Evolutionary conservation across 2,329 filamentous ascomycete species (phyloP).

Genomic region (Colletotrichum sp.): DNA sequence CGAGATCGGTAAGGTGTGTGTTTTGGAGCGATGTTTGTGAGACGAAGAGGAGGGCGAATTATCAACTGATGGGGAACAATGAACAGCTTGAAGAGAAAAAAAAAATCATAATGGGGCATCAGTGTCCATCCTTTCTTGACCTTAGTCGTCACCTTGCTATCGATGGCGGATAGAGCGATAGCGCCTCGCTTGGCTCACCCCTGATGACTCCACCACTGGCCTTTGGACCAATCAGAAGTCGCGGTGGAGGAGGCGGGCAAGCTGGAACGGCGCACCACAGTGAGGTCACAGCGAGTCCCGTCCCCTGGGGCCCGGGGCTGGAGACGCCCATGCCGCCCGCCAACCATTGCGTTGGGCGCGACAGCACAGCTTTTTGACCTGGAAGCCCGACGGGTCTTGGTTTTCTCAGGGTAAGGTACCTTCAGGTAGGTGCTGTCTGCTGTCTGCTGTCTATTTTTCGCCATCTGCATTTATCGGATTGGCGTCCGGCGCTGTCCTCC

Average conservation of each 20-base stretch:
- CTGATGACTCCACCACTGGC: not conserved
- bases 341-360: conserved; percentile 1
- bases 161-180: conserved; percentile 23
- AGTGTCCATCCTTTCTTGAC: conserved; percentile 20
- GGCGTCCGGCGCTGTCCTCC: not conserved
- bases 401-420: not conserved
- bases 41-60: conserved; percentile 15
- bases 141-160: conserved; percentile 21
- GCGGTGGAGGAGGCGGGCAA: not conserved
- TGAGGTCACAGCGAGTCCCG: conserved; percentile 16
- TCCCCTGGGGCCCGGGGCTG: conserved; percentile 1
- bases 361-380: not conserved
- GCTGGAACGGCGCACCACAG: conserved; percentile 20
- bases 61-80: conserved; percentile 21
- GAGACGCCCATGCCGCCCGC: conserved; percentile 8
- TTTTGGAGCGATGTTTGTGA: conserved; percentile 7
- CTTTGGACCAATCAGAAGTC: not conserved
- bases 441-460: not conserved
- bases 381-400: not conserved
- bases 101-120: conserved; percentile 20
- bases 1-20: not conserved
- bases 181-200: conserved; percentile 22
- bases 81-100: conserved; percentile 20
- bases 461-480: conserved; percentile 2
- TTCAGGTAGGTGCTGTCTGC: not conserved